Evolutionary conservation across 2,329 filamentous ascomycete genomes (phyloP), one percentile per base, ranked within the genome.

Genomic region (Aspergillus pseudoglaucus): DNA sequence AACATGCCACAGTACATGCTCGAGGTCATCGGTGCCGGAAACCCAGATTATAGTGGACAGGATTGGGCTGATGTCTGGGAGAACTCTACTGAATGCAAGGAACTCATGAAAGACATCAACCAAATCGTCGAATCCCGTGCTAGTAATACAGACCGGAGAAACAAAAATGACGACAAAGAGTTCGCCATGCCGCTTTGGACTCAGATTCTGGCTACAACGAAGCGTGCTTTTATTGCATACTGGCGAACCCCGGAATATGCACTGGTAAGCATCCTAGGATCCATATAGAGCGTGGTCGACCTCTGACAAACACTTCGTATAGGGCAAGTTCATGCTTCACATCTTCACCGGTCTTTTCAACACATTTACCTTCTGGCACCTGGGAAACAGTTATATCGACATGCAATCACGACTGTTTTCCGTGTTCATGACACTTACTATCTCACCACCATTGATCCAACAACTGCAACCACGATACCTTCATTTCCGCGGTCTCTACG

Each of bases 381-480:
- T 85, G 0, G 76, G 77, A 0, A 72, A 76, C 44, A 72, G 77
- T 2, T 70, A 71, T 1, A 77, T 83, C 49, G 83, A 85, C 57
- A 80, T 85, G 69, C 84, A 87, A 63, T 84, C 82, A 42, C 77
- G 84, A 6, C 75, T 90, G 7, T 90, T 91, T 68, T 83, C 84
- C 7, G 75, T 85, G 47, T 91, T 91, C 67, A 83, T 89, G 77
- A 85, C 84, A 0, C 73, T 90, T 3, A 88, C 83, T 6, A 87
- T 93, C 53, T 78, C 80, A 1, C 85, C 85, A 0, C 84, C 85
- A 0, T 71, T 90, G 1, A 87, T 90, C 49, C 84, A 90, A 58
- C 86, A 90, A 57, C 74, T 90, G 0, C 85, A 90, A 59, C 87
- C 87, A 0, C 79, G 80, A 4, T 90, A 85, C 61, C 70, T 89